Evolutionary conservation across 371 early-diverging fungal genomes (phyloP), one percentile per base, ranked within the genome.

Genomic region (Mucor irregularis): DNA sequence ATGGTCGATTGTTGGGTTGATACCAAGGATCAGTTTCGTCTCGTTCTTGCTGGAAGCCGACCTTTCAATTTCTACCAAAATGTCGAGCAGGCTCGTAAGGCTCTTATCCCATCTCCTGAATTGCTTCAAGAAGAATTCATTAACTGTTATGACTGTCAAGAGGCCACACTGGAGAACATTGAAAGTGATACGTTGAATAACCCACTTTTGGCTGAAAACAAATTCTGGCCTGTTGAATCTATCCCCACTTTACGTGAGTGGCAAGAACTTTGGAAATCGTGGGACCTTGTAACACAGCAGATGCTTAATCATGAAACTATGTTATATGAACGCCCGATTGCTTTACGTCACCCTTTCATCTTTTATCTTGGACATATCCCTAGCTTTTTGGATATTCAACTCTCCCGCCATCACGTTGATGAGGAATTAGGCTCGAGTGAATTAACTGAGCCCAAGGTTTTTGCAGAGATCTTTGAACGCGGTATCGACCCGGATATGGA

Each of bases 341-440:
- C 76, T 6, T 72, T 94, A 29, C 89, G 96, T 13, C 94, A 93
- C 49, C 95, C 94, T 2, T 91, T 90, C 66, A 82, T 94, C 0
- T 96, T 96, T 58, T 96, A 96, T 61, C 71, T 93, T 14, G 96
- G 95, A 11, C 96, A 96, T 63, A 83, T 93, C 37, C 93, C 95
- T 0, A 85, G 81, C 3, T 96, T 96, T 56, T 58, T 92, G 46
- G 95, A 96, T 61, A 89, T 90, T n/a, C 88, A 90, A 35, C 63
- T 94, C 24, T 73, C 91, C 0, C 78, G 84, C 10, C 80, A 81
- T 14, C 62, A 84, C 5, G 64, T 68, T 0, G 80, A 84, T 43
- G 56, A 78, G 1, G 74, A 75, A 33, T 22, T 65, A 31, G 56
- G 53, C 31, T n/a, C 24, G 4, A 56, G 58, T 8, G 42, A 45